Percentiles rank a stretch among this genome's conserved stretches.
These are phyloP conservation scores for Capillidium heterosporum DNA, from an alignment of 371 early-diverging fungal species.

Conservation along the genomic window DNA sequence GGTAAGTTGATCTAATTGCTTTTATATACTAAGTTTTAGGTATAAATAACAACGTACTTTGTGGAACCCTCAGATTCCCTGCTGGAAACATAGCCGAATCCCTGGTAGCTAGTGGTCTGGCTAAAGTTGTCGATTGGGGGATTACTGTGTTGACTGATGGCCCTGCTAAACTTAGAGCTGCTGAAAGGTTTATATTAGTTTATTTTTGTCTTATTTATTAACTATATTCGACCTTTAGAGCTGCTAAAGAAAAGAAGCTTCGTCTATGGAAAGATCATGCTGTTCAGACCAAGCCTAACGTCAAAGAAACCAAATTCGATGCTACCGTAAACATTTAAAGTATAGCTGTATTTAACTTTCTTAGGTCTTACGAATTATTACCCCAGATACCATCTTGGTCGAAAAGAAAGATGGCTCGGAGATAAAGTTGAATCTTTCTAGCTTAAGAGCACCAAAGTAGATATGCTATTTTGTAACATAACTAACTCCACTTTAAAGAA, in stretches of 20 bases:
- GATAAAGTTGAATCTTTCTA: conserved; percentile 62
- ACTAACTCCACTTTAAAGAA: conserved; percentile 3
- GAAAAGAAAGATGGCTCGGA: conserved; percentile 30
- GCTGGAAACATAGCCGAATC: conserved; percentile 86
- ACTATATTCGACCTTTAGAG: not conserved
- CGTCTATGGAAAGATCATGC: conserved; percentile 66
- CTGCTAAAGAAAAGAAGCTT: conserved; percentile 21
- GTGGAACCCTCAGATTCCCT: conserved; percentile 63
- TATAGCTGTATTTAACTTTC: too few species aligned
- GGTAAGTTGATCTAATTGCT: conserved; percentile 13
- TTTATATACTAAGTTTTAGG: conserved; percentile 18
- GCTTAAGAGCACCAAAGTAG: conserved; percentile 51
- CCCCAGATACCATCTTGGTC: too few species aligned
- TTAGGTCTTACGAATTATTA: too few species aligned
- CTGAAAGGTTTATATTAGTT: conserved; percentile 60
- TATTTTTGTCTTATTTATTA: not conserved
- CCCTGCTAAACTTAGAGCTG: conserved; percentile 46
- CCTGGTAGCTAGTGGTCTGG: conserved; percentile 62
- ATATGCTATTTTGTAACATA: not conserved
- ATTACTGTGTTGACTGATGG: conserved; percentile 58
- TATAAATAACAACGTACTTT: conserved; percentile 37
- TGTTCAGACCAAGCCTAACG: conserved; percentile 12
- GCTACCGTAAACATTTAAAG: too few species aligned
- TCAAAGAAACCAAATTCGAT: conserved; percentile 16
- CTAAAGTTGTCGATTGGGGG: conserved; percentile 79